Base-by-base conservation (phyloP, 1,139 yeast species). In the Geotrichum australiense region DNA sequence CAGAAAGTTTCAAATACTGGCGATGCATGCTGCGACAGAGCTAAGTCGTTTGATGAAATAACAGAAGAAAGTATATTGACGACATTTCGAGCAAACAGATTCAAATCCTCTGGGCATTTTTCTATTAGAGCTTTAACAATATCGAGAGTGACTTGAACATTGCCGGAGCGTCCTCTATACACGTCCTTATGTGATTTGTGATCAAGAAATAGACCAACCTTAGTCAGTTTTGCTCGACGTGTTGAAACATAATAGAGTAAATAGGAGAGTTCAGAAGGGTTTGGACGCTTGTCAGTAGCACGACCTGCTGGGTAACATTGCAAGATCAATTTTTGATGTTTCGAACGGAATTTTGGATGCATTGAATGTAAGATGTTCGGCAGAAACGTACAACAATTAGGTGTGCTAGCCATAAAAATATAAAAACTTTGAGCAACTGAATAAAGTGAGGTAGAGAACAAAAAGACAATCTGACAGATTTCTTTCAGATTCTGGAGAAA, bases 251-350 rank as follows among this genome's bases (percentile, higher is more conserved):
- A 89, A 67, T 84, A 91, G 30, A 89, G 66, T 52, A 91, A 70
- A 59, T 87, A 87, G 46, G 94, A 82, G 39, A 93, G 70, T 61
- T 91, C 97, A 14, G 94, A 85, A 1, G 94, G 78, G 60, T 89
- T 89, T 8, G 98, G 95, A 53, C 82, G 80, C 64, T 87, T 87
- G 53, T 87, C 96, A 6, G 75, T 72, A 7, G 79, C 81, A 48
- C 85, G 73, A 2, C 97, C 96, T 1, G 93, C 76, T 2, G 96
- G 98, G 59, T 89, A 91, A 66, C 98, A 91, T 60, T 84, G 94
- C 42, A 83, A 73, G 35, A 91, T 85, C 55, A 89, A 71, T 57
- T 83, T 80, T 62, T 86, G 96, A 61, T 89, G 97, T 59, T 89
- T 89, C 5, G 94, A 84, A 19, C 40, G 42, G 33, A 42, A 39